Conservation (phyloP, 2,329 filamentous ascomycete species). For the Tetracladium maxilliforme region DNA sequence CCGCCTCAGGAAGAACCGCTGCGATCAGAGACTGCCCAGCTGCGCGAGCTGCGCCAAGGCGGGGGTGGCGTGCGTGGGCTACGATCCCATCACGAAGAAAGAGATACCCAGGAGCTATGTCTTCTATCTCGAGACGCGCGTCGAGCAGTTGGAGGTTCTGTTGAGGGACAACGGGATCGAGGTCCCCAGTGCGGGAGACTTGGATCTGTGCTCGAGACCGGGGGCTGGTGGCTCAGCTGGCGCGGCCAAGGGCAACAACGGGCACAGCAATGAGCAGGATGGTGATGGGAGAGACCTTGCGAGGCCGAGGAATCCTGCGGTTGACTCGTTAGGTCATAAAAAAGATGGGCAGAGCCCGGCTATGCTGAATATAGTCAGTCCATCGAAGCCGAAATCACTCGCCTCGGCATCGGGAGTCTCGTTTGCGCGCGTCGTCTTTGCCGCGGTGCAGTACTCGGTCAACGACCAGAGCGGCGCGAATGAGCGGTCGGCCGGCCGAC, state of each 20-base stretch:
- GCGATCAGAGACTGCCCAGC: constrained; percentile 82
- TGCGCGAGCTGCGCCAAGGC: constrained; percentile 90
- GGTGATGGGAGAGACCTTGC: too few relatives aligned
- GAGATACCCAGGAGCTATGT: constrained; percentile 92
- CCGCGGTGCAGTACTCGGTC: constrained; percentile 67
- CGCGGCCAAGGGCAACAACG: constrained; percentile 4
- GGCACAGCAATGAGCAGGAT: too few relatives aligned
- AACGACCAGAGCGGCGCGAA: constrained; percentile 47
- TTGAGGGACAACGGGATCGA: constrained; percentile 54
- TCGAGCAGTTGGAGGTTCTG: constrained; percentile 69
- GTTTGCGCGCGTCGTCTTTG: constrained; percentile 87
- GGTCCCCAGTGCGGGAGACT: constrained; percentile 56
- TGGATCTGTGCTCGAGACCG: constrained; percentile 43
- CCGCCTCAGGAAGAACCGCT: constrained; percentile 82
- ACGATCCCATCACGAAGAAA: constrained; percentile 90
- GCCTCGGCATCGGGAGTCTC: constrained; percentile 84
- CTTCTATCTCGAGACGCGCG: constrained; percentile 80
- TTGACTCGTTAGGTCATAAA: too few relatives aligned
- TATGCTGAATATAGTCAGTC: too few relatives aligned
- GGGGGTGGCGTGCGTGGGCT: constrained; percentile 81
- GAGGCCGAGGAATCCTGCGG: too few relatives aligned
- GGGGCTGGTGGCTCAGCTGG: too few relatives aligned
- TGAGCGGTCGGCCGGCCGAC: constrained; percentile 10
- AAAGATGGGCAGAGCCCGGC: too few relatives aligned
- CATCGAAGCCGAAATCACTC: constrained; percentile 66